Base-by-base conservation (phyloP, 495 filamentous ascomycete species). In the Lasiosphaeria hispida region DNA sequence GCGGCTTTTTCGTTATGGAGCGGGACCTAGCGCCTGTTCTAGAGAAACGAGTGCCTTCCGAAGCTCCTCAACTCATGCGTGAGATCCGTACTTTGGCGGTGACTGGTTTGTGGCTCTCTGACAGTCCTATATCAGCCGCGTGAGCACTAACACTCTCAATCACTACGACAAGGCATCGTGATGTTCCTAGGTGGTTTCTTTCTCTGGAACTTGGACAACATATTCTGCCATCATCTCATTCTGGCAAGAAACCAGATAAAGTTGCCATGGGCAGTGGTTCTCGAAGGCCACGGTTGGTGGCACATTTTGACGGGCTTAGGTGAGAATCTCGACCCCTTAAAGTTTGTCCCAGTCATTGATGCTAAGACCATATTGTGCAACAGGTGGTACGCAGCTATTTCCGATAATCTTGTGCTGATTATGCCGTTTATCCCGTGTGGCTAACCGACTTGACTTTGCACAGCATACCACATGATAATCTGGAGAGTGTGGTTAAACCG, bases 251-350 rank as follows among this genome's bases (percentile, higher is more conserved):
- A 86, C 53, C 69, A 81, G 49, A 72, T 97, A 38, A 86, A 87
- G 17, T 75, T 97, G 41, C 94, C 94, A 0, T 98, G 94, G 94
- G 90, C 93, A 1, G 80, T 95, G 8, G 55, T 97, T 10, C 75
- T 96, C 2, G 94, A 97, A 72, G 93, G 91, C 0, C 94, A 98
- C 77, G 94, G 91, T 10, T 97, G 94, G 94, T 98, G 94, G 93
- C 94, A 87, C 74, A 83, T 85, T 14, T 53, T 81, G 38, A 69
- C 70, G 13, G 66, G 68, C 60, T 55, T 75, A 35, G 58, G 69
- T 68, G 37, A 61, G 57, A 58, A 9, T 35, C 18, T 11, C 49
- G 4, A 11, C n/a, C n/a, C 6, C 13, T 30, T 23, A 37, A 17
- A 45, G 0, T 33, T 57, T 37, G 2, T 1, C 13, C 52, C 13